Conservation (phyloP, 202 grass and related monocot species). For the Eragrostis tef region DNA sequence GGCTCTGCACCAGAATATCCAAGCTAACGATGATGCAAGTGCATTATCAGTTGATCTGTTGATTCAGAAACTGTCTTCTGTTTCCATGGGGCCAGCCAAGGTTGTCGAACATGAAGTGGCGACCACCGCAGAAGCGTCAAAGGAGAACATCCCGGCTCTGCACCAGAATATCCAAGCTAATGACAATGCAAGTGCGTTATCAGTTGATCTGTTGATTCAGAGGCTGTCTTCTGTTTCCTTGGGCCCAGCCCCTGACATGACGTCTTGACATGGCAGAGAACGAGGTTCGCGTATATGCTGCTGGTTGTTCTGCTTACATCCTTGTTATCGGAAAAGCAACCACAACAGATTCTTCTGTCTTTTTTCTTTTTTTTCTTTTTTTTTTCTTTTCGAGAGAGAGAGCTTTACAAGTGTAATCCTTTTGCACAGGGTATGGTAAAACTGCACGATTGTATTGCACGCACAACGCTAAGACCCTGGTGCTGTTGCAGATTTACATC, state of each 20-base stretch:
- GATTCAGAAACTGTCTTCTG: slow-evolving; percentile 39
- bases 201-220: slow-evolving; percentile 28
- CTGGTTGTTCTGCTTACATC: slow-evolving; percentile 35
- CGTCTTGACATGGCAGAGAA: slow-evolving; percentile 12
- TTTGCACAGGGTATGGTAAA: slow-evolving; percentile 26
- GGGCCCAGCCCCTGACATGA: not conserved
- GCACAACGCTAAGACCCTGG: not conserved
- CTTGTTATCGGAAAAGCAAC: slow-evolving; percentile 42
- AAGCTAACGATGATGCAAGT: slow-evolving; percentile 12
- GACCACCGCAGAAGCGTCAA: not conserved
- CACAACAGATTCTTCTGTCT: not conserved
- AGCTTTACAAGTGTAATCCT: slow-evolving; percentile 35
- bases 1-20: not conserved
- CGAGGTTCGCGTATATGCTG: not conserved
- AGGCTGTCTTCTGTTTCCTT: slow-evolving; percentile 48
- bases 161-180: slow-evolving; percentile 43
- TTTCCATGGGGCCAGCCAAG: slow-evolving; percentile 31
- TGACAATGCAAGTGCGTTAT: not conserved
- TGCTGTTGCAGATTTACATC: not conserved
- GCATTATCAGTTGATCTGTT: slow-evolving; percentile 20
- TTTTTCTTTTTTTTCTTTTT: not conserved
- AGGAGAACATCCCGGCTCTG: slow-evolving; percentile 44
- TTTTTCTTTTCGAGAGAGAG: not conserved
- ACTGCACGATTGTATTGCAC: not conserved
- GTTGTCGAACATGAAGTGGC: not conserved